Conservation (phyloP, 2,329 filamentous ascomycete species). For the Phyllosticta citribraziliensis region DNA sequence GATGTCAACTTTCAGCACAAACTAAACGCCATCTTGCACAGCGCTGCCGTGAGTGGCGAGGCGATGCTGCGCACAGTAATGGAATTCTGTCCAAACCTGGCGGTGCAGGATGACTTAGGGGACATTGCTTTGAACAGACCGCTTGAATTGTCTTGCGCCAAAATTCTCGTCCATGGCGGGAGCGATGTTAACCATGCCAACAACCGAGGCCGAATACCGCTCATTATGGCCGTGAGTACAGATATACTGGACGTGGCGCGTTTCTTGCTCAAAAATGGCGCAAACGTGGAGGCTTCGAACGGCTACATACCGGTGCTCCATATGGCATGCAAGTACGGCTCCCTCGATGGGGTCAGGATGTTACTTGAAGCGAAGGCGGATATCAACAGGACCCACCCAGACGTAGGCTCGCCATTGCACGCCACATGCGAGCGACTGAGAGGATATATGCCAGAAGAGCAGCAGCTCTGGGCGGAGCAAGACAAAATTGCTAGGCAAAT, state of each 20-base stretch:
- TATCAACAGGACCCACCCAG: not conserved
- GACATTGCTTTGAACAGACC: not conserved
- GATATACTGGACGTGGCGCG: not conserved
- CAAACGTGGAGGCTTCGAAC: not conserved
- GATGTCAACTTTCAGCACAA: not conserved
- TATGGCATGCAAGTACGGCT: not conserved
- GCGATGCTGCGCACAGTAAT: not conserved
- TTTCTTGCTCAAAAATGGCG: not conserved
- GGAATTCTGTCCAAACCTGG: not conserved
- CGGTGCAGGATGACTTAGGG: not conserved
- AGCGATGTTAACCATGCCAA: not conserved
- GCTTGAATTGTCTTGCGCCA: not conserved
- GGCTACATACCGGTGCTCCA: not conserved
- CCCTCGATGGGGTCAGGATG: not conserved
- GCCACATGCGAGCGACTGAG: not conserved
- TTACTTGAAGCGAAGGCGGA: not conserved
- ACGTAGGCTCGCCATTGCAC: not conserved
- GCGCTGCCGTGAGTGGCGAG: not conserved
- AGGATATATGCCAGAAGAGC: not conserved
- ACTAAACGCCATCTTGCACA: not conserved
- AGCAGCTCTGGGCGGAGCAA: not conserved
- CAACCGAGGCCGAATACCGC: not conserved
- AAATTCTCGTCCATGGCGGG: not conserved
- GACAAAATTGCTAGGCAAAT: not conserved
- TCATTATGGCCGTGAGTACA: not conserved